Evolutionary conservation across 306 rosid species (phyloP), one percentile per base, ranked within the genome.

Genomic region (Corylus avellana): DNA sequence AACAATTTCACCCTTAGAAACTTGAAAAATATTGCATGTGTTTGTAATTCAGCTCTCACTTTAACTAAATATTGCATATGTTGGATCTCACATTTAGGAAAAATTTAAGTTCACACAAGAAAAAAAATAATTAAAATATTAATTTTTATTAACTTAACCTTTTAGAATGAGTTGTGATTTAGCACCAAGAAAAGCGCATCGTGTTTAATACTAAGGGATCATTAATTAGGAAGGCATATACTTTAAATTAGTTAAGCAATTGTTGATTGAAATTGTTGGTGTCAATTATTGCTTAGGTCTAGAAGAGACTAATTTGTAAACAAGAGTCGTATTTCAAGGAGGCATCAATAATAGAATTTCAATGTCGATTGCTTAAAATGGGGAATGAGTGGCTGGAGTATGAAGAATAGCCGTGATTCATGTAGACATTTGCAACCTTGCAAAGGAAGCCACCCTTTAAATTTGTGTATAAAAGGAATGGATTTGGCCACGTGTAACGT

Each of bases 331-430:
- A 54, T 17, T 22, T 48, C 20, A 39, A 55, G 58, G 76, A 57
- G 48, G 72, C 47, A 35, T 29, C 1, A 12, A 12, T 20, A 48
- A 14, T 18, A 47, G 39, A 6, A 47, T 67, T 25, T 62, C 57
- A 48, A 62, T 32, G 69, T 12, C 7, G 55, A 48, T 73, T 58
- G 75, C 80, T 59, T 77, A 70, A 61, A 22, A 54, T 75, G 18
- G 59, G 61, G 77, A 55, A 17, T 64, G 7, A 67, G 16, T 51
- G 29, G 44, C 62, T 16, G 42, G 57, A 63, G 35, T 32, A 32
- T 32, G 35, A 32, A 32, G 44, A 54, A 64, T 25, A 49, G 17
- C 35, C 76, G 14, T 39, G 48, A 73, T 56, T 81, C 61, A 49
- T 68, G 67, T 76, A 76, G 42, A 55, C 64, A 69, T 58, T 5